Conservation (phyloP, 2,329 filamentous ascomycete species). For the Ceratocystis alfenasii region DNA sequence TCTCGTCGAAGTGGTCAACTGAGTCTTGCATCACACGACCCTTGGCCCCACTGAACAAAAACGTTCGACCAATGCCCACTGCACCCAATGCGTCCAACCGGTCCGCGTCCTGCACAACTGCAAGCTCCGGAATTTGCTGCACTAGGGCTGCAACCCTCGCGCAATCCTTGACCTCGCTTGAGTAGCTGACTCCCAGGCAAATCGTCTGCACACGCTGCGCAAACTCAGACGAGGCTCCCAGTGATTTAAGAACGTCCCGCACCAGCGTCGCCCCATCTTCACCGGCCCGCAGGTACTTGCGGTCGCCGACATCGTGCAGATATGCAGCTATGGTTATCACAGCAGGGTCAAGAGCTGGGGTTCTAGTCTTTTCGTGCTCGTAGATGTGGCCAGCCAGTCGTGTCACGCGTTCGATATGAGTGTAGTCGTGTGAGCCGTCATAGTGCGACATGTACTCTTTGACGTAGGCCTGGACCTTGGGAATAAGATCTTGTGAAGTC, state of each 20-base stretch:
- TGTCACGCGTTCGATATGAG: conserved; percentile 69
- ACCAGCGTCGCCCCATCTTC: conserved; percentile 48
- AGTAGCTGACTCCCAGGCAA: conserved; percentile 67
- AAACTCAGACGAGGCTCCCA: conserved; percentile 45
- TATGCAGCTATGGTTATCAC: conserved; percentile 58
- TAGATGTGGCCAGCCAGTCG: conserved; percentile 58
- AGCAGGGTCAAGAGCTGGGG: conserved; percentile 24
- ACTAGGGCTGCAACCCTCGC: conserved; percentile 49
- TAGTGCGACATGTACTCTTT: conserved; percentile 62
- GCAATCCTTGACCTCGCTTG: conserved; percentile 57
- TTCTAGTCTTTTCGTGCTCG: conserved; percentile 33
- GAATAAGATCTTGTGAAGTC: conserved; percentile 34
- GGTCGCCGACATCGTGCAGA: conserved; percentile 81
- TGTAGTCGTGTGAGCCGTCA: conserved; percentile 80
- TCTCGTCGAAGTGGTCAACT: conserved; percentile 65
- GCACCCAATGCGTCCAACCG: conserved; percentile 83
- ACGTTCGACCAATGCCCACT: conserved; percentile 62
- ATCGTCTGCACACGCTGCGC: conserved; percentile 58
- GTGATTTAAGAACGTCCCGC: conserved; percentile 40
- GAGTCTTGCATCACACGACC: conserved; percentile 48
- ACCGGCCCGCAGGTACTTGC: conserved; percentile 57
- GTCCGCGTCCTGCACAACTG: conserved; percentile 84
- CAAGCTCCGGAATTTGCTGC: conserved; percentile 35
- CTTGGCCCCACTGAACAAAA: conserved; percentile 55
- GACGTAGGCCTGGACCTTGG: conserved; percentile 51